Evolutionary conservation across 805 yeast species (phyloP).

Genomic region (Teunomyces tritomae): DNA sequence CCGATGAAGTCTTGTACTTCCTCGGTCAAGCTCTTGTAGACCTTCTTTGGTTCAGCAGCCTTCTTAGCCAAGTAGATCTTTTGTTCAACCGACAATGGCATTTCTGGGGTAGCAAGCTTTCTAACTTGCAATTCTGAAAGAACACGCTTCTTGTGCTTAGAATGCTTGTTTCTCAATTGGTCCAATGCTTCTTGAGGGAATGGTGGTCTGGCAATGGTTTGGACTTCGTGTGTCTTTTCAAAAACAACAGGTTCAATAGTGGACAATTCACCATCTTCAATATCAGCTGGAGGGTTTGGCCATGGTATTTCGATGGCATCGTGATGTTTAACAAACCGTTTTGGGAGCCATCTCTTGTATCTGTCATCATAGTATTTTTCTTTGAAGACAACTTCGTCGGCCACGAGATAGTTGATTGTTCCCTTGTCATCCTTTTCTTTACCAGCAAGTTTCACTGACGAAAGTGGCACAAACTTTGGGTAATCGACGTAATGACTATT

Average conservation of each 20-base stretch:
- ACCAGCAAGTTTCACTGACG: conserved; percentile 72
- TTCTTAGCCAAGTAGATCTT: conserved; percentile 57
- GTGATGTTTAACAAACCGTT: conserved; percentile 71
- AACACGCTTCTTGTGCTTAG: conserved; percentile 55
- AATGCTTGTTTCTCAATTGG: conserved; percentile 74
- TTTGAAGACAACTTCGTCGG: conserved; percentile 65
- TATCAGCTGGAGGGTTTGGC: conserved; percentile 66
- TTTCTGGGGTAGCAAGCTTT: conserved; percentile 63
- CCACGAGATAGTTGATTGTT: conserved; percentile 65
- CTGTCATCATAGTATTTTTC: conserved; percentile 74
- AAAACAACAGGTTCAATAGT: conserved; percentile 58
- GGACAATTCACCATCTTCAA: conserved; percentile 55
- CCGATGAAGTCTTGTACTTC: conserved; percentile 59
- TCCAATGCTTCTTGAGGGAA: conserved; percentile 64
- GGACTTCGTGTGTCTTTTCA: conserved; percentile 73
- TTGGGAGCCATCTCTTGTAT: conserved; percentile 71
- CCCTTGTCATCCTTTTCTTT: conserved; percentile 70
- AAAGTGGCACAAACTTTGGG: conserved; percentile 60
- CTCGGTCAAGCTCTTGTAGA: conserved; percentile 39
- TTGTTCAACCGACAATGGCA: conserved; percentile 71
- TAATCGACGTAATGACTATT: conserved; percentile 66
- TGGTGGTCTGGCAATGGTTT: conserved; percentile 62
- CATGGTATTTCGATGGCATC: conserved; percentile 77
- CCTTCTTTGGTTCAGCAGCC: conserved; percentile 32
- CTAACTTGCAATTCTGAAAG: conserved; percentile 62